phyloP scores from a whole-genome alignment of 495 filamentous ascomycete genomes.

The Cercophora sp. region DNA sequence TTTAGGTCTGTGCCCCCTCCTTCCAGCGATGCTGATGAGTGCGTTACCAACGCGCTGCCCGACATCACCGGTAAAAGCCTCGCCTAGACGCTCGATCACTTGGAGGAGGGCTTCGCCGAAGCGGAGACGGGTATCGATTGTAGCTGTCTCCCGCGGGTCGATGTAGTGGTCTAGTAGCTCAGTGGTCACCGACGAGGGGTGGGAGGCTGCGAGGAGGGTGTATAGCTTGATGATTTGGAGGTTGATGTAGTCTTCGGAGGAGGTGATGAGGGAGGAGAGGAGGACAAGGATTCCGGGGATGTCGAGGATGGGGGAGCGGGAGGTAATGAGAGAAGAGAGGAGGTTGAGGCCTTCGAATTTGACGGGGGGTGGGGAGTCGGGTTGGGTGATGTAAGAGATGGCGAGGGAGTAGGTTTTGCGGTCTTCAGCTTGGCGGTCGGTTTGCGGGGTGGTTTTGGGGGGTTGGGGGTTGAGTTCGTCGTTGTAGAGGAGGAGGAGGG shows the following conservation, averaged over 20 bases:
- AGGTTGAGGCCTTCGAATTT: slow-evolving; percentile 74
- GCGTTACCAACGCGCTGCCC: slow-evolving; percentile 56
- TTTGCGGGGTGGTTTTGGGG: slow-evolving; percentile 29
- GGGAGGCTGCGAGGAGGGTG: slow-evolving; percentile 58
- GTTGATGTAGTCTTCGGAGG: slow-evolving; percentile 72
- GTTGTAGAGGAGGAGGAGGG: slow-evolving; percentile 54
- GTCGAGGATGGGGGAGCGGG: slow-evolving; percentile 62
- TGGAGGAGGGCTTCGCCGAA: slow-evolving; percentile 70
- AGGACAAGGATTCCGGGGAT: slow-evolving; percentile 64
- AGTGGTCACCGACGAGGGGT: slow-evolving; percentile 61
- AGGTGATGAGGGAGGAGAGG: slow-evolving; percentile 61
- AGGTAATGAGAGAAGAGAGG: slow-evolving; percentile 59
- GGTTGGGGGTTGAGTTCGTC: slow-evolving; percentile 45
- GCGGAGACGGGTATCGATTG: slow-evolving; percentile 63
- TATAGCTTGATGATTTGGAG: slow-evolving; percentile 66
- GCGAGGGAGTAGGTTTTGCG: slow-evolving; percentile 68
- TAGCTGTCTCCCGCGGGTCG: slow-evolving; percentile 54
- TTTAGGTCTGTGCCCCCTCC: slow-evolving; percentile 55
- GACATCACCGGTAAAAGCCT: slow-evolving; percentile 55
- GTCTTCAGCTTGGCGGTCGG: slow-evolving; percentile 54
- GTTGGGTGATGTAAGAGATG: slow-evolving; percentile 62
- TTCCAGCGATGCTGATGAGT: slow-evolving; percentile 62
- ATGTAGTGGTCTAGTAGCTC: slow-evolving; percentile 67
- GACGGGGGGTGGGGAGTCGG: slow-evolving; percentile 69
- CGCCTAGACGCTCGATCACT: slow-evolving; percentile 62